Evolutionary conservation across 2,329 filamentous ascomycete genomes (phyloP).

Genomic region (Exophiala sideris): DNA sequence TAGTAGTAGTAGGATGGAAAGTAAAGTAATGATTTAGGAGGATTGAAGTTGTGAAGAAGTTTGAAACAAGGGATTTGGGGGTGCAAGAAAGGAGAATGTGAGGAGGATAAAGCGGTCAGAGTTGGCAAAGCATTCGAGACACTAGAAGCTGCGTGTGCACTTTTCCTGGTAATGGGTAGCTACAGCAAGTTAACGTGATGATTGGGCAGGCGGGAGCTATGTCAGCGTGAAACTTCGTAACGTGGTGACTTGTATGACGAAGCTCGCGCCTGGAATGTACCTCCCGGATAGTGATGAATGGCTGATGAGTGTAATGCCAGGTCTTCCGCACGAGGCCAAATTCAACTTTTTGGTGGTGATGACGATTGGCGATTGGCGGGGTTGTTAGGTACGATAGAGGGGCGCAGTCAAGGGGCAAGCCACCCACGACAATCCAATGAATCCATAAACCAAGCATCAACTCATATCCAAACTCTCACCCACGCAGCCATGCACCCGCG

Average conservation of each 20-base stretch:
- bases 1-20: neutral
- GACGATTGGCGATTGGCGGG: conserved; percentile 1
- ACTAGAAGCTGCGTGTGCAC: neutral
- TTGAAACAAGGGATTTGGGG: neutral
- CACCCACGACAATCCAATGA: neutral
- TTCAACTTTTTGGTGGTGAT: neutral
- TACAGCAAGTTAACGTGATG: neutral
- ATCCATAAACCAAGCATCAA: neutral
- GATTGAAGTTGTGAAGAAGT: neutral
- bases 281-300: conserved; percentile 1
- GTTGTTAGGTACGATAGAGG: neutral
- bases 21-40: conserved; percentile 6
- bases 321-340: neutral
- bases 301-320: conserved; percentile 9
- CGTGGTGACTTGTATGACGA: conserved; percentile 8
- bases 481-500: conserved; percentile 1
- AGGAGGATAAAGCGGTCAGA: neutral
- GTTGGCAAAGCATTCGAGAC: neutral
- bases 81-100: neutral
- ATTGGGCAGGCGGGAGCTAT: conserved; percentile 7
- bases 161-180: conserved; percentile 2
- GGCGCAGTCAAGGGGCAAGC: neutral
- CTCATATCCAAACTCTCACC: neutral
- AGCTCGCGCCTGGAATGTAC: neutral
- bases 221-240: neutral